These are phyloP conservation scores for Amoeboaphelidium occidentale DNA, from an alignment of 371 early-diverging fungal genomes.

Conservation along the genomic window DNA sequence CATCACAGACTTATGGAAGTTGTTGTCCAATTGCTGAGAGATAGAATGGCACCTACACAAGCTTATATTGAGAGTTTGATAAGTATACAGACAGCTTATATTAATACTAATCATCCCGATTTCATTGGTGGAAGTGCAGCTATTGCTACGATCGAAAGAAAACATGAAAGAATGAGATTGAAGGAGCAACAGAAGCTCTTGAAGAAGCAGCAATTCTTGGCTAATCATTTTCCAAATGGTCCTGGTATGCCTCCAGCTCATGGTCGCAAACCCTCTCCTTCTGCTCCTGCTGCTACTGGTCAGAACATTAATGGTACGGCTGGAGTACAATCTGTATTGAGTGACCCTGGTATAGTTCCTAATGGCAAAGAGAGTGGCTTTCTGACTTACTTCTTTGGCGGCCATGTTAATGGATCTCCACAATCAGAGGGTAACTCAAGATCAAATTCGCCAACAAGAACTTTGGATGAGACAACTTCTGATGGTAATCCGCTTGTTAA, in stretches of 20 bases:
- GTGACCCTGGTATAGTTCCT: not conserved
- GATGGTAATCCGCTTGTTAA: not conserved
- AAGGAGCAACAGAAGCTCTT: not conserved
- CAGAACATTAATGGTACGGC: not conserved
- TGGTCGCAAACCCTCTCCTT: not conserved
- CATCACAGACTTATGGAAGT: slow-evolving; percentile 46
- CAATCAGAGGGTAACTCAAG: not conserved
- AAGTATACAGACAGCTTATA: slow-evolving; percentile 60
- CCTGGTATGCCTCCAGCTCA: not conserved
- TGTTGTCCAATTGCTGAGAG: slow-evolving; percentile 49
- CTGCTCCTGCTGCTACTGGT: not conserved
- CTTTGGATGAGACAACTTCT: not conserved
- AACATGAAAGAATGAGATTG: not conserved
- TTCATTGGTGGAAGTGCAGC: slow-evolving; percentile 56
- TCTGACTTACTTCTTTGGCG: slow-evolving; percentile 4
- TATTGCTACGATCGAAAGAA: slow-evolving; percentile 3
- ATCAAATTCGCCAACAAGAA: not conserved
- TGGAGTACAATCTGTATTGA: not conserved
- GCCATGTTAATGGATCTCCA: slow-evolving; percentile 4
- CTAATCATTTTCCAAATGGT: not conserved
- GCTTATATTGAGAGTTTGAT: slow-evolving; percentile 46
- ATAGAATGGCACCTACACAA: slow-evolving; percentile 37
- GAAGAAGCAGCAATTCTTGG: not conserved
- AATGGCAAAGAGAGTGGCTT: not conserved
- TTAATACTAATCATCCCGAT: slow-evolving; percentile 79